Percentiles rank a stretch among this genome's conserved stretches.
These are phyloP conservation scores for Sophora flavescens DNA, from an alignment of 306 rosid genomes.

Conservation along the genomic window DNA sequence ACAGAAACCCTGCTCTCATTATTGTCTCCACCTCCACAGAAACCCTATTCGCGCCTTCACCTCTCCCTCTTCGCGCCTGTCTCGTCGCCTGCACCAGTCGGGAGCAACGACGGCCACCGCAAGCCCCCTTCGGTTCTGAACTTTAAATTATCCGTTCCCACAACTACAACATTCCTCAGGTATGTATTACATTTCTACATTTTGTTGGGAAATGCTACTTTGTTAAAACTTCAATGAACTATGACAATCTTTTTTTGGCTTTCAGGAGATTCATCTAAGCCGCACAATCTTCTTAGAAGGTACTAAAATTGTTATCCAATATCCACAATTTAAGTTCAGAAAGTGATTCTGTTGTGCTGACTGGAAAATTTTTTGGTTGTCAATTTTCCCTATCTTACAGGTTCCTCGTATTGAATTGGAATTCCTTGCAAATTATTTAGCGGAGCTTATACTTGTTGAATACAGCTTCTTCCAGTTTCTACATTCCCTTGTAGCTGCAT, in stretches of 20 bases:
- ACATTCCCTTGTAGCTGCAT: constrained; percentile 86
- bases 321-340: constrained; percentile 25
- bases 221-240: constrained; percentile 24
- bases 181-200: constrained; percentile 40
- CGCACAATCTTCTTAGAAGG: constrained; percentile 78
- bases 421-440: constrained; percentile 81
- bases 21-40: too few species aligned
- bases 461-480: constrained; percentile 77
- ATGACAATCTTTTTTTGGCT: constrained; percentile 9
- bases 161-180: constrained; percentile 91
- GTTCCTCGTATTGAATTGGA: constrained; percentile 69
- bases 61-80: too few species aligned
- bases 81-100: too few species aligned
- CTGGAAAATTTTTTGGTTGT: not conserved
- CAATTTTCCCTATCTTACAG: constrained; percentile 50
- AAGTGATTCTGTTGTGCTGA: not conserved
- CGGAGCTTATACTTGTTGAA: constrained; percentile 82
- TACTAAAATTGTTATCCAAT: constrained; percentile 41
- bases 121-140: constrained; percentile 44
- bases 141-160: constrained; percentile 82
- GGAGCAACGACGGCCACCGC: too few species aligned
- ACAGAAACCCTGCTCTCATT: too few species aligned
- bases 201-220: constrained; percentile 16
- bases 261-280: constrained; percentile 89
- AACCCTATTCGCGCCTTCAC: too few species aligned